Base-by-base conservation (phyloP, 192 early-diverging fungal species). In the Rhizoclosmatium sp. region DNA sequence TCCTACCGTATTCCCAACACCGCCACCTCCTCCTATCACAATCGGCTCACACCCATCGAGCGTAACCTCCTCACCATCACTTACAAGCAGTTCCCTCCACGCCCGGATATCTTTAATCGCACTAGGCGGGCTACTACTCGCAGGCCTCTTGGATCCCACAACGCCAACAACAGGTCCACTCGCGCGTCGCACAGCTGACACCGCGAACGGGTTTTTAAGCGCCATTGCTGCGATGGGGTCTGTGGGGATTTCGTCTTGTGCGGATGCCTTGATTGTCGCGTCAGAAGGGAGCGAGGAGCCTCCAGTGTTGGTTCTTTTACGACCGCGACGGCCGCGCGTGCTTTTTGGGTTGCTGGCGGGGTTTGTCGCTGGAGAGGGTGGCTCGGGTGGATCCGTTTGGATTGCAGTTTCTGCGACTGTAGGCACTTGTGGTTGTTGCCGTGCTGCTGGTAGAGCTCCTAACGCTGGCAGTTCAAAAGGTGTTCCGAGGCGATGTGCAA, bases 31-130 rank as follows among this genome's bases (percentile, higher is more conserved):
- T 19, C 5, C 70, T 4, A 23, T 10, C 47, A 56, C 12, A 64
- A 75, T 75, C n/a, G 73, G 59, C n/a, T 75, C 73, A 64, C 73
- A 64, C 12, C 44, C 73, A 64, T 60, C 73, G 2, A 75, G 44
- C 10, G n/a, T 46, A 19, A 75, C n/a, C 2, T 12, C 19, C 58
- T 75, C 73, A 7, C 60, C 73, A 9, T 59, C 59, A 19, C 46
- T 23, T 39, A 59, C 73, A 5, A 75, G 39, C 73, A 75, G n/a
- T 7, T 16, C 14, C 58, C 73, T 56, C 73, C 73, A 75, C 9
- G 61, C 59, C 19, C 73, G 73, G 23, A 75, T 75, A 47, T 75
- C 73, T 44, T 64, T 60, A 21, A 75, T 47, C 4, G 61, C 73
- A 40, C 73, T 64, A 1, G 59, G 58, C 39, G 73, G 73, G 21